A percentile compares a stretch with the other conserved stretches of the same genome.
Evolutionary conservation across 2,329 filamentous ascomycete species (phyloP).

Genomic region (Trichoderma simmonsii): DNA sequence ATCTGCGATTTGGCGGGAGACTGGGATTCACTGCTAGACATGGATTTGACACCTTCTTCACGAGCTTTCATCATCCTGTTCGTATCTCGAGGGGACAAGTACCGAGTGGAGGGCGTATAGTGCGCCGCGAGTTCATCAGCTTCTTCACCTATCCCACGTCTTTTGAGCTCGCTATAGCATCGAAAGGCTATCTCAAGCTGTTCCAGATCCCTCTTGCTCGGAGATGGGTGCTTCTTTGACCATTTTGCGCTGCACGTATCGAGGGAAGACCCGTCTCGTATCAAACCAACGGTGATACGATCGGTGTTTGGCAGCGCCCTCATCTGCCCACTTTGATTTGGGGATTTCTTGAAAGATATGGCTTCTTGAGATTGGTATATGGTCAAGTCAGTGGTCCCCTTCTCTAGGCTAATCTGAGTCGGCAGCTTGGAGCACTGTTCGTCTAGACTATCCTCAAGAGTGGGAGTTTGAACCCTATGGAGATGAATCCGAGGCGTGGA

Average conservation of each 20-base stretch:
- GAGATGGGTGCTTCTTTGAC: constrained; percentile 45
- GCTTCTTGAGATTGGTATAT: constrained; percentile 14
- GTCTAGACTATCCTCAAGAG: neutral
- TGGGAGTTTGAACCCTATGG: constrained; percentile 21
- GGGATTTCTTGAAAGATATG: neutral
- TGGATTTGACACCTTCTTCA: constrained; percentile 4
- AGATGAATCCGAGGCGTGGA: constrained; percentile 37
- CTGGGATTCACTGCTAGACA: constrained; percentile 3
- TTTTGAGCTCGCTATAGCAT: constrained; percentile 29
- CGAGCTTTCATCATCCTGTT: constrained; percentile 27
- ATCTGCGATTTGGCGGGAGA: neutral
- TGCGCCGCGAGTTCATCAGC: constrained; percentile 32
- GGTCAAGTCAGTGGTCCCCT: constrained; percentile 2
- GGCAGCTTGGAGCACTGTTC: neutral
- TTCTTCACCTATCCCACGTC: constrained; percentile 22
- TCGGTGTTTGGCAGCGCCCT: neutral
- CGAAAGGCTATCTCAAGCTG: constrained; percentile 37
- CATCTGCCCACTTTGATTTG: neutral
- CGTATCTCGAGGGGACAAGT: constrained; percentile 28
- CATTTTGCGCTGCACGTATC: neutral
- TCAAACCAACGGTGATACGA: neutral
- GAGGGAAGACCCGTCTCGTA: neutral
- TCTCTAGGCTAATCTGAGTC: constrained; percentile 6
- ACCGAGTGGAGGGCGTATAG: constrained; percentile 18
- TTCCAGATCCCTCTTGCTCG: constrained; percentile 41